A percentile compares a stretch with the other conserved stretches of the same genome.
phyloP scores from a whole-genome alignment of 1,284 basidiomycete species.

The Xerocomus minutiporus region DNA sequence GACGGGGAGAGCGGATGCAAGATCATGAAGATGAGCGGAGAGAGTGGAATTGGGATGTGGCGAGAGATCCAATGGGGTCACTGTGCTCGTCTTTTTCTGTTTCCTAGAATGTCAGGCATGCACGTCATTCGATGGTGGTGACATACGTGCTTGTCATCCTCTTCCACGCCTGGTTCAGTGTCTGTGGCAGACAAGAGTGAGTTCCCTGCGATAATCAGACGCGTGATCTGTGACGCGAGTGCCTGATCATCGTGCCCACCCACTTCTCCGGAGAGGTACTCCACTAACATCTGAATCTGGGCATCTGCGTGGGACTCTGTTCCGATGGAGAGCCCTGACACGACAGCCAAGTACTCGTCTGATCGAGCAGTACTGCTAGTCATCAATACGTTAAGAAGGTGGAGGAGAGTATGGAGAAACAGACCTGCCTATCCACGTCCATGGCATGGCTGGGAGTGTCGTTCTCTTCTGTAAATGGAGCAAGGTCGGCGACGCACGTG shows the following conservation, averaged over 20 bases:
- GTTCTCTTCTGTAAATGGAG: slow-evolving; percentile 41
- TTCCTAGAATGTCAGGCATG: slow-evolving; percentile 7
- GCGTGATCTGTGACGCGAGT: slow-evolving; percentile 68
- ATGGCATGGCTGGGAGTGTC: slow-evolving; percentile 34
- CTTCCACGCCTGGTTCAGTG: slow-evolving; percentile 24
- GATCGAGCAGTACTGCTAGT: slow-evolving; percentile 12
- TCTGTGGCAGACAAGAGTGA: slow-evolving; percentile 59
- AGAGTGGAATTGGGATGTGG: slow-evolving; percentile 72
- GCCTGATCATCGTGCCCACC: slow-evolving; percentile 65
- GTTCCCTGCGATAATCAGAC: slow-evolving; percentile 85
- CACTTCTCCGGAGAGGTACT: slow-evolving; percentile 84
- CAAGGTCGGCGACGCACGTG: slow-evolving; percentile 79
- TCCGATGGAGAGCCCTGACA: slow-evolving; percentile 79
- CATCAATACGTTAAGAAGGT: slow-evolving; percentile 8
- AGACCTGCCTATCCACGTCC: slow-evolving; percentile 43
- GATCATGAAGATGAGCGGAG: slow-evolving; percentile 69
- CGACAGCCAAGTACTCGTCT: slow-evolving; percentile 76
- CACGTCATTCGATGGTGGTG: slow-evolving; percentile 1
- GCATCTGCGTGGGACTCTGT: slow-evolving; percentile 62
- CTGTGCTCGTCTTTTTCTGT: slow-evolving; percentile 56
- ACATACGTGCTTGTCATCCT: slow-evolving; percentile 56
- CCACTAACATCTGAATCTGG: slow-evolving; percentile 75
- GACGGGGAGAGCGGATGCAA: slow-evolving; percentile 67
- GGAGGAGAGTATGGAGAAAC: slow-evolving; percentile 7
- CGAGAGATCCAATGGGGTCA: slow-evolving; percentile 59